Conservation (phyloP, 768 basidiomycete genomes). For the Rickenella mellea region DNA sequence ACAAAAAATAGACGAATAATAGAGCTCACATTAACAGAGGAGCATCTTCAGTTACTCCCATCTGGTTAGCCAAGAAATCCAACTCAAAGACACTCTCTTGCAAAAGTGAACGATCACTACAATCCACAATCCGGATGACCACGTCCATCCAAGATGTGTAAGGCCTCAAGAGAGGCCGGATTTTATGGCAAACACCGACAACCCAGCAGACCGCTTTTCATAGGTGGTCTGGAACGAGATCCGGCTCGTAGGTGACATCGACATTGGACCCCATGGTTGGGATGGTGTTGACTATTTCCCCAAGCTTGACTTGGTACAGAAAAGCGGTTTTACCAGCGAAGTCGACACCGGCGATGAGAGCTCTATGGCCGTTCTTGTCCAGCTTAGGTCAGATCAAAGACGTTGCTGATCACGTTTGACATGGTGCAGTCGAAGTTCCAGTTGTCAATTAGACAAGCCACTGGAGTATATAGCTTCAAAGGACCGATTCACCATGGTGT, state of each 20-base stretch:
- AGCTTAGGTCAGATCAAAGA: too few species aligned
- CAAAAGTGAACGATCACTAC: slow-evolving; percentile 38
- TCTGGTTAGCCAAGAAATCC: too few species aligned
- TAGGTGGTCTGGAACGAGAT: background rate
- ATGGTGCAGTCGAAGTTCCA: too few species aligned
- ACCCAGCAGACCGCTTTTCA: slow-evolving; percentile 48
- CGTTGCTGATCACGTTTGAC: too few species aligned
- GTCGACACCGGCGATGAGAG: slow-evolving; percentile 21
- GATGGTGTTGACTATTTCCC: slow-evolving; percentile 28
- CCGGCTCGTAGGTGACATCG: too few species aligned
- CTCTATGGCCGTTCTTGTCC: too few species aligned
- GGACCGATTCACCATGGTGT: too few species aligned
- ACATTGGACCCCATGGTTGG: slow-evolving; percentile 46
- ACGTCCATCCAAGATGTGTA: slow-evolving; percentile 47
- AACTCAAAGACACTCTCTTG: slow-evolving; percentile 41
- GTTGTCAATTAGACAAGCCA: too few species aligned
- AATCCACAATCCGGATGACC: slow-evolving; percentile 60
- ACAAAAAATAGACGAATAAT: background rate
- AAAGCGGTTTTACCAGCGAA: slow-evolving; percentile 37
- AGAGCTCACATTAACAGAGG: background rate
- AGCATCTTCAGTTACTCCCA: too few species aligned
- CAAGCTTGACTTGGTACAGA: slow-evolving; percentile 31
- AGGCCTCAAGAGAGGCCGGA: slow-evolving; percentile 24
- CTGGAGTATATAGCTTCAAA: too few species aligned
- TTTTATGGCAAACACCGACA: slow-evolving; percentile 48